These are phyloP conservation scores for Dryas integrifolia DNA, from an alignment of 331 rosid genomes.

Conservation along the genomic window DNA sequence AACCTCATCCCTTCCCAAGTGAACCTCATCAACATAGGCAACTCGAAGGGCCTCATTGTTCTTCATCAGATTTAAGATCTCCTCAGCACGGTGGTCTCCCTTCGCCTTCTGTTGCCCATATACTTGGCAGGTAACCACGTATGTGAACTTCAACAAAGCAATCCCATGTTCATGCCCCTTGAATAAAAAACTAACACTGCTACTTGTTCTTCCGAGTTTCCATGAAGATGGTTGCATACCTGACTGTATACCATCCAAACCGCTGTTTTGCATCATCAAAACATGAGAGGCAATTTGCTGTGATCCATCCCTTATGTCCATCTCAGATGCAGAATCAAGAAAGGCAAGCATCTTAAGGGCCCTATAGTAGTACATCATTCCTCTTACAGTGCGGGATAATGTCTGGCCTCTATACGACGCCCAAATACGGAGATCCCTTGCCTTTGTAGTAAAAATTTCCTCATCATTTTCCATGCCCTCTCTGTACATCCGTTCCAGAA, in stretches of 20 bases:
- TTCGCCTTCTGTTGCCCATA: constrained; percentile 77
- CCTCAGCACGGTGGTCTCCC: constrained; percentile 78
- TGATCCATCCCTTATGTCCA: constrained; percentile 55
- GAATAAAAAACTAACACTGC: constrained; percentile 51
- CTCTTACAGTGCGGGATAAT: constrained; percentile 84
- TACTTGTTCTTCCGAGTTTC: constrained; percentile 48
- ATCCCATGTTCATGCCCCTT: constrained; percentile 71
- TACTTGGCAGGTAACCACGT: constrained; percentile 86
- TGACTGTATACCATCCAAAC: constrained; percentile 39
- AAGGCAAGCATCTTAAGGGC: constrained; percentile 90
- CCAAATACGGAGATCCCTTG: constrained; percentile 78
- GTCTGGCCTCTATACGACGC: constrained; percentile 97
- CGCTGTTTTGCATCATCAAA: constrained; percentile 37
- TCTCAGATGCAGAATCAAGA: constrained; percentile 83
- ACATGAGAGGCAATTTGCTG: constrained; percentile 49
- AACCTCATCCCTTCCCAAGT: constrained; percentile 55
- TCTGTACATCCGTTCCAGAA: constrained; percentile 80
- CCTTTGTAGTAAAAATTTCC: constrained; percentile 55
- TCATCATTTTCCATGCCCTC: constrained; percentile 67
- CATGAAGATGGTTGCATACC: constrained; percentile 36
- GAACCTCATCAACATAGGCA: constrained; percentile 85
- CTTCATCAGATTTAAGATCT: constrained; percentile 71
- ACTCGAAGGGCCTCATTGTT: constrained; percentile 90
- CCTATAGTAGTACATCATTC: constrained; percentile 92
- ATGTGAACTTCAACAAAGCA: constrained; percentile 84